phyloP scores from a whole-genome alignment of 495 filamentous ascomycete genomes.

The Pseudoneurospora amorphoporcata region DNA sequence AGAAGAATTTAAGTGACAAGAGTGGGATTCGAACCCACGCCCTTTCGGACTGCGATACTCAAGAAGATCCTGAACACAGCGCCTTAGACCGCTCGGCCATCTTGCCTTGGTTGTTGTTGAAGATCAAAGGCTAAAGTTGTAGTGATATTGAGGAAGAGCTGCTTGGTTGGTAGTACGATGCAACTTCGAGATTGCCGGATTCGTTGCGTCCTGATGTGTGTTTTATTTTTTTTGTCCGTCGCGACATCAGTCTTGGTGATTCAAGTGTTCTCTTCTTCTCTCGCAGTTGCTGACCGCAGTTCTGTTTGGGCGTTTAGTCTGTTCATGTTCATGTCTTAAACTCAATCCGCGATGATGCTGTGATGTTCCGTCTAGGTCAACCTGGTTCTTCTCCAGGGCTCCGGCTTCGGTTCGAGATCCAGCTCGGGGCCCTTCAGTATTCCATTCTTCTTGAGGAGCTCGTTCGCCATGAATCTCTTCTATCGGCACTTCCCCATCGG shows the following conservation, averaged over 20 bases:
- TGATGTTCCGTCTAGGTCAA: no score
- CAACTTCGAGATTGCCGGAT: not conserved
- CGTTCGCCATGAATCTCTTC: not conserved
- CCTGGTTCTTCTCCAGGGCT: no score
- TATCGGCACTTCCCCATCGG: not conserved
- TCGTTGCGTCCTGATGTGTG: not conserved
- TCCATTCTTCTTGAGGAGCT: not conserved
- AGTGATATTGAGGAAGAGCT: not conserved
- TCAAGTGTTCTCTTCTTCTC: no score
- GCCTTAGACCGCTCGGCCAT: not conserved
- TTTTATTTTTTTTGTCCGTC: not conserved
- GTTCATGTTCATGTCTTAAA: no score
- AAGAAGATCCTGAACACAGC: not conserved
- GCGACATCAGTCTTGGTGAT: no score
- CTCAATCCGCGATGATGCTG: no score
- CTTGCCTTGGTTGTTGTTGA: not conserved
- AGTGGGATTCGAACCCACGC: conserved; percentile 12
- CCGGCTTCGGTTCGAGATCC: no score
- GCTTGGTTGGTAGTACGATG: no score
- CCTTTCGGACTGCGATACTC: conserved; percentile 1
- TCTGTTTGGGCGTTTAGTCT: no score
- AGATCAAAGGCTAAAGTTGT: not conserved
- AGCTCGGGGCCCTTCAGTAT: no score
- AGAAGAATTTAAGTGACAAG: not conserved
- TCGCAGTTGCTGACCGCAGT: no score